Base-by-base conservation (phyloP, 257 asterid genomes). In the Capsicum chinense region DNA sequence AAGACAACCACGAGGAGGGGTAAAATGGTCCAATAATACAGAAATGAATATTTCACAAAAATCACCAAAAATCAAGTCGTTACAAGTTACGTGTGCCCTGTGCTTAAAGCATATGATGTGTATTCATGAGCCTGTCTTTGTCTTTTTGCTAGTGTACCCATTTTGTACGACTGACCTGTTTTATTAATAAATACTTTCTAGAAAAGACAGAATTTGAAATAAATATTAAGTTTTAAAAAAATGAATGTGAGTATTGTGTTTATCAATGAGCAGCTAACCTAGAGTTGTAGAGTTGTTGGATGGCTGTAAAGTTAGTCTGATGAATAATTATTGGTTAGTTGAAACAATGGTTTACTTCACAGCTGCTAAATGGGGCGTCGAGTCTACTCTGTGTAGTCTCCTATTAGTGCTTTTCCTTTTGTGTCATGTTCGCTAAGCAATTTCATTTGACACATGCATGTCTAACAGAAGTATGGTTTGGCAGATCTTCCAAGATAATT, bases 321-420 rank as follows among this genome's bases (percentile, higher is more conserved):
- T 58, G 76, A 14, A 68, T 14, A 68, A 15, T 68, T 37, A 5
- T 37, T 68, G 73, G 48, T 66, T 68, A 68, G 26, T 50, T 68
- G 76, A 68, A 68, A 68, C 76, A 50, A 37, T 15, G 52, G 71
- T 64, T 26, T 26, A 33, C 71, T 26, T 16, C 2, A 44, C 76
- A 37, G 17, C 76, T 37, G 44, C 76, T 68, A 68, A 68, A 68
- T 68, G 52, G 76, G 9, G 76, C 76, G 7, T 68, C 76, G 37
- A 44, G n/a, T 68, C 76, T 37, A 68, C 76, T 37, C 52, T 9
- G 6, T 3, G 52, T 14, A 68, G 50, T 68, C 52, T 37, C 76
- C 21, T 14, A 15, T 15, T 68, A 37, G 52, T 68, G 73, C 73
- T 33, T 66, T 66, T 66, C n/a, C 73, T 66, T 33, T 47, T 33